Percentiles rank a stretch among this genome's conserved stretches.
These are phyloP conservation scores for Epicoccum nigrum DNA, from an alignment of 2,329 filamentous ascomycete species.

Conservation along the genomic window DNA sequence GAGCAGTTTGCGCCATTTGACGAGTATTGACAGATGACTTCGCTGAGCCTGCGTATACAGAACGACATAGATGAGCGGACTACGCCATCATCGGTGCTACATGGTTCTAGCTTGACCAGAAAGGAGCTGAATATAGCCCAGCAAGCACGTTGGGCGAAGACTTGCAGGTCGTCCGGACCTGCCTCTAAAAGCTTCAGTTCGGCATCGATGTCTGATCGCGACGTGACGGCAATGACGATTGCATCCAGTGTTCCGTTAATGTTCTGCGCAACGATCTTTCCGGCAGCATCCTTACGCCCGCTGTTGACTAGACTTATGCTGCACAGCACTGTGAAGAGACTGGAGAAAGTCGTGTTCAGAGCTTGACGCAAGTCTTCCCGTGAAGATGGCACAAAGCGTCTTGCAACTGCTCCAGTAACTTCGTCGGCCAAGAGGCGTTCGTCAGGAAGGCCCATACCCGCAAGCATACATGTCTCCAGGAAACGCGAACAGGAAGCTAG, in stretches of 20 bases:
- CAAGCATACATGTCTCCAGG: slow-evolving; percentile 36
- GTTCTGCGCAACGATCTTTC: slow-evolving; percentile 20
- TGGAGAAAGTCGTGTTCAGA: slow-evolving; percentile 44
- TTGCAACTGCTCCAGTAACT: slow-evolving; percentile 22
- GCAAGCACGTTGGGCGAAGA: slow-evolving; percentile 38
- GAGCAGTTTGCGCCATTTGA: slow-evolving; percentile 28
- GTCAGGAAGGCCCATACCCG: slow-evolving; percentile 39
- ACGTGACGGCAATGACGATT: slow-evolving; percentile 31
- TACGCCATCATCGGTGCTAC: slow-evolving; percentile 5
- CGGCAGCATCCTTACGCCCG: slow-evolving; percentile 24
- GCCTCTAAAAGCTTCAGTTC: slow-evolving; percentile 33
- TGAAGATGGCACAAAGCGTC: slow-evolving; percentile 32
- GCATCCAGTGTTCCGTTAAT: slow-evolving; percentile 35
- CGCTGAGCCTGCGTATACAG: slow-evolving; percentile 25
- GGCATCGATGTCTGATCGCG: slow-evolving; percentile 28
- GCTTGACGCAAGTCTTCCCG: slow-evolving; percentile 40
- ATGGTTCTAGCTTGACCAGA: slow-evolving; percentile 31
- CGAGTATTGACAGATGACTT: slow-evolving; percentile 34
- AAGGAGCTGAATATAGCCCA: slow-evolving; percentile 37
- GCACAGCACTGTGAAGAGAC: slow-evolving; percentile 42
- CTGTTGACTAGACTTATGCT: slow-evolving; percentile 40
- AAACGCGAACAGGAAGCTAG: slow-evolving; percentile 36
- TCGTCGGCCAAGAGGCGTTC: slow-evolving; percentile 29
- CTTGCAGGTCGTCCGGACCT: slow-evolving; percentile 32
- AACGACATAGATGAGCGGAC: slow-evolving; percentile 17